A percentile compares a stretch with the other conserved stretches of the same genome.
phyloP scores from a whole-genome alignment of 306 rosid genomes.

The Begonia loranthoides region DNA sequence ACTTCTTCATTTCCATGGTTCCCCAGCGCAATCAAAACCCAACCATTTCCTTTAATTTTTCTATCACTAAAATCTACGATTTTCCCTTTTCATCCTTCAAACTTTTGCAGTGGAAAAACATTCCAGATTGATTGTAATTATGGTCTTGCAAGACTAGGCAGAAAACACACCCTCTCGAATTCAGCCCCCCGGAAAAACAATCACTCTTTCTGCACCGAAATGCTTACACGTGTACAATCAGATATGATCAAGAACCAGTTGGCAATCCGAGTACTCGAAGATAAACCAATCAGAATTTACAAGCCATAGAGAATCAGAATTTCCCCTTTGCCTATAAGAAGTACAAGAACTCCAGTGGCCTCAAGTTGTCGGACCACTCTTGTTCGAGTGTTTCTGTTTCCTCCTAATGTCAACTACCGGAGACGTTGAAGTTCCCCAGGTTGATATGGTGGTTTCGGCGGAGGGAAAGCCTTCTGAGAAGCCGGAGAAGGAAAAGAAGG shows the following conservation, averaged over 20 bases:
- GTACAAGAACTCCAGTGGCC: too few relatives aligned
- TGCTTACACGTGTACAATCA: slow-evolving; percentile 38
- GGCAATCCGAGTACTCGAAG: slow-evolving; percentile 19
- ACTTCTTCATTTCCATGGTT: neutral
- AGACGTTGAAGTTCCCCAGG: slow-evolving; percentile 18
- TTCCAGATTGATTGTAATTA: too few relatives aligned
- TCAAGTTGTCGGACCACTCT: too few relatives aligned
- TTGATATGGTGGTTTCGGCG: slow-evolving; percentile 19
- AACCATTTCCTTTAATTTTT: neutral
- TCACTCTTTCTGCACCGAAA: neutral
- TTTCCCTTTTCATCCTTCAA: neutral
- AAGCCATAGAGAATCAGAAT: too few relatives aligned
- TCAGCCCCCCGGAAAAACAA: neutral
- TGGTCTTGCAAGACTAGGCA: neutral
- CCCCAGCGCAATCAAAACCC: neutral
- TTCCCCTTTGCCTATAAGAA: too few relatives aligned
- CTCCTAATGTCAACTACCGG: slow-evolving; percentile 33
- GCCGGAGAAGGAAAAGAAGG: slow-evolving; percentile 36
- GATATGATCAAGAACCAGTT: slow-evolving; percentile 19
- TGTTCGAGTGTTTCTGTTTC: too few relatives aligned
- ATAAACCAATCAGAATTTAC: slow-evolving; percentile 22
- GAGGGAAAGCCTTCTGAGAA: slow-evolving; percentile 19
- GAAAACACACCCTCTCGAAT: neutral
- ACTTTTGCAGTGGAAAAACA: too few relatives aligned
- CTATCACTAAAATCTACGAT: neutral